Conservation (phyloP, 495 filamentous ascomycete genomes). For the Hyaloscypha bicolor region DNA sequence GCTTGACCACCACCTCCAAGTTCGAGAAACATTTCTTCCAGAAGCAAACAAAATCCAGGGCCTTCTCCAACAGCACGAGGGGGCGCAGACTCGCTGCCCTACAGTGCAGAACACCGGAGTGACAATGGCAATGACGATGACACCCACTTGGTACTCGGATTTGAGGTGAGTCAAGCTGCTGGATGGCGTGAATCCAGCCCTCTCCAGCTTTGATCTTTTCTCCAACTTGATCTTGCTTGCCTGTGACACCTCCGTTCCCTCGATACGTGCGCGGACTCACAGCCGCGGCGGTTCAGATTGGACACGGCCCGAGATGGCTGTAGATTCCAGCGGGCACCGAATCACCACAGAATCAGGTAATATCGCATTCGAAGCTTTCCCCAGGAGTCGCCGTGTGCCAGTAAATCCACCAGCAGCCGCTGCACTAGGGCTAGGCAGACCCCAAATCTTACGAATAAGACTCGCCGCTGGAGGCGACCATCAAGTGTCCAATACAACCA, state of each 20-base stretch:
- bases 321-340: not conserved
- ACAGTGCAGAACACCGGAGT: not conserved
- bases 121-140: not conserved
- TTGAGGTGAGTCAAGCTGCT: conserved; percentile 23
- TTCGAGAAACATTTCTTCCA: conserved; percentile 10
- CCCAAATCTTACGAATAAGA: not conserved
- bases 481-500: not conserved
- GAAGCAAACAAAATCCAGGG: conserved; percentile 21
- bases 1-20: not conserved
- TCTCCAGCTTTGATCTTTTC: conserved; percentile 18
- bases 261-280: conserved; percentile 1
- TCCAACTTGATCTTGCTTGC: not conserved
- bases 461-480: conserved; percentile 2
- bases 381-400: not conserved
- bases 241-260: conserved; percentile 13
- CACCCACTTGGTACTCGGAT: not conserved
- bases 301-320: not conserved
- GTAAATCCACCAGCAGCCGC: conserved; percentile 2
- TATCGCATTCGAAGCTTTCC: conserved; percentile 1
- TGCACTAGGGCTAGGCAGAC: not conserved
- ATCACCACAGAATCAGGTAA: not conserved
- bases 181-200: conserved; percentile 15
- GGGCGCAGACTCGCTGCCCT: not conserved
- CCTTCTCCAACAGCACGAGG: not conserved
- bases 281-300: not conserved